phyloP scores from a whole-genome alignment of 2,329 filamentous ascomycete species.

The Fusarium guadeloupense region DNA sequence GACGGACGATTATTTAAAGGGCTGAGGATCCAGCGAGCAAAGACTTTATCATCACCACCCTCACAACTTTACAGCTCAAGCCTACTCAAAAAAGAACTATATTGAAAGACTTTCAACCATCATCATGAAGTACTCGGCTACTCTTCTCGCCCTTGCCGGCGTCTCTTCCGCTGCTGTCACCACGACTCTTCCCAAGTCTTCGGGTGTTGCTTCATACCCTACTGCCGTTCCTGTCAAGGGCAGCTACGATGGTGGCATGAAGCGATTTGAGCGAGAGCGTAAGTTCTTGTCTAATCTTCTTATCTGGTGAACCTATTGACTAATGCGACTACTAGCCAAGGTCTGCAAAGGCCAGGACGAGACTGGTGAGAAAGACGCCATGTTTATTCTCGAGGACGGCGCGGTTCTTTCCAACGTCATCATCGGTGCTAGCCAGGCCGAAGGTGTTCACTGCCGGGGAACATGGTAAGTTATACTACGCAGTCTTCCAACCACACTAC shows the following conservation, averaged over 20 bases:
- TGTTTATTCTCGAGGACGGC: constrained; percentile 62
- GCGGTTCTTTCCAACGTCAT: constrained; percentile 63
- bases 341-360: constrained; percentile 43
- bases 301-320: not conserved
- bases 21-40: constrained; percentile 2
- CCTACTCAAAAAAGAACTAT: not conserved
- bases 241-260: constrained; percentile 36
- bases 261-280: constrained; percentile 35
- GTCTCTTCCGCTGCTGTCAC: constrained; percentile 33
- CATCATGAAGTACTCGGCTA: constrained; percentile 33
- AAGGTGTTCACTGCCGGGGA: constrained; percentile 61
- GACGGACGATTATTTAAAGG: constrained; percentile 21
- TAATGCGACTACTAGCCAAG: constrained; percentile 5
- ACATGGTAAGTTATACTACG: constrained; percentile 44
- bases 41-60: not conserved
- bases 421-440: constrained; percentile 60
- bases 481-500: not conserved
- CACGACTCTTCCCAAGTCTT: constrained; percentile 34
- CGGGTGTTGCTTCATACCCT: constrained; percentile 27
- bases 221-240: constrained; percentile 35
- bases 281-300: not conserved
- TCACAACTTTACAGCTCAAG: not conserved
- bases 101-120: not conserved
- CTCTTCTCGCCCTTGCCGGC: constrained; percentile 30
- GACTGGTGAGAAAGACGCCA: constrained; percentile 48